Base-by-base conservation (phyloP, 2,329 filamentous ascomycete genomes). In the Colletotrichum agaves region DNA sequence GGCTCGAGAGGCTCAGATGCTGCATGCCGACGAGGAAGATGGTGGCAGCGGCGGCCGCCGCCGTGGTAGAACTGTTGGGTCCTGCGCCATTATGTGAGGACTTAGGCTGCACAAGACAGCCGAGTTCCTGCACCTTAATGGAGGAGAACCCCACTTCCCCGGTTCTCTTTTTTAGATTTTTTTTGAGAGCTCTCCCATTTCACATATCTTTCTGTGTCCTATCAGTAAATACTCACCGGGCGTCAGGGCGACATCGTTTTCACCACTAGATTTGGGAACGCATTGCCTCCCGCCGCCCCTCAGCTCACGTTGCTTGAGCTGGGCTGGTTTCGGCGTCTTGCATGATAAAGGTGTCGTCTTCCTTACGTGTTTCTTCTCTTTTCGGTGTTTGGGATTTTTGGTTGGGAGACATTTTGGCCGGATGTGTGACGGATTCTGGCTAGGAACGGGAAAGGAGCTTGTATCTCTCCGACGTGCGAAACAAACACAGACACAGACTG, bases 21-120 rank as follows among this genome's bases (percentile, higher is more conserved):
- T 93, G 72, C 93, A 96, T 78, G 90, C 91, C 52, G 89, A 93
- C 72, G 94, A 97, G 76, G 92, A 94, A 71, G 92, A 92, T 49
- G 91, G 87, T 12, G 88, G 81, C 5, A 82, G 80, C 21, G 83
- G 80, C 4, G 83, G 87, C 27, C 84, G 89, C 41, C 84, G 89
- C 67, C 84, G 88, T 64, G 90, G 90, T 15, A 84, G 90, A 72
- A 92, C 90, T 41, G 83, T 88, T 78, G 88, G 70, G n/a, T 78
- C 82, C 31, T 92, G 90, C 76, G 74, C 78, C 47, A 81, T 92
- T 63, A 92, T 92, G 90, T 92, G 81, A 88, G 17, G 19, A 43
- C 19, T 12, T 27, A 8, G 15, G 12, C 13, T 23, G 1, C 10
- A 8, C 19, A 21, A 19, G 5, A 19, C 33, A 15, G 33, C 5